Evolutionary conservation across 2,329 filamentous ascomycete genomes (phyloP).

Genomic region (Parafenestella ontariensis): DNA sequence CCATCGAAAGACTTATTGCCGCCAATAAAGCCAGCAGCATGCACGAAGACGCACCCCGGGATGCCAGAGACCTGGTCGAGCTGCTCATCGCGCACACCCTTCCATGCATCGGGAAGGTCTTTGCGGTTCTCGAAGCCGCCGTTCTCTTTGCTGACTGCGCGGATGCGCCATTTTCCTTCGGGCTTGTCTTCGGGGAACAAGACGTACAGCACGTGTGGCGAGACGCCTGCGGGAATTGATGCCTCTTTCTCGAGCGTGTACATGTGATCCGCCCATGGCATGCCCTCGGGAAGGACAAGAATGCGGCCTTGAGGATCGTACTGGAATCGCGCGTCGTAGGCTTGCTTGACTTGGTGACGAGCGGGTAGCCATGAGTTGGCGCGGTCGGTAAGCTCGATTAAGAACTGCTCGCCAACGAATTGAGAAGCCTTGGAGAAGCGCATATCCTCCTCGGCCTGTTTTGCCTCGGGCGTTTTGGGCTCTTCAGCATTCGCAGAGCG

Average conservation of each 20-base stretch:
- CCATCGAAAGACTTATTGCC: conserved; percentile 93
- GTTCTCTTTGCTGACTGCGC: conserved; percentile 84
- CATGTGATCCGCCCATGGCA: conserved; percentile 96
- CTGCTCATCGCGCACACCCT: conserved; percentile 86
- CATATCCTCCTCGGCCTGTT: conserved; percentile 78
- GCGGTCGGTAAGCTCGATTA: conserved; percentile 79
- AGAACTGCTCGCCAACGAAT: conserved; percentile 90
- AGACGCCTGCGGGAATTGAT: conserved; percentile 48
- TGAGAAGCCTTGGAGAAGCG: conserved; percentile 78
- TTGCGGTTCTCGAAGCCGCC: conserved; percentile 92
- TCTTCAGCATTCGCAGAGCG: conserved; percentile 51
- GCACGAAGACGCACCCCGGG: conserved; percentile 85
- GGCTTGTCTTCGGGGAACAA: conserved; percentile 84
- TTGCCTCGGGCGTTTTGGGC: conserved; percentile 47
- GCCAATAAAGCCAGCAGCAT: conserved; percentile 94
- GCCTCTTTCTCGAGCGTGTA: conserved; percentile 78
- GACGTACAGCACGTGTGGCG: conserved; percentile 78
- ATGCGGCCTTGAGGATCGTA: conserved; percentile 79
- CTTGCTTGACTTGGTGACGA: conserved; percentile 75
- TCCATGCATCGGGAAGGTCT: conserved; percentile 88
- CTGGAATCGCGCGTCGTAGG: conserved; percentile 72
- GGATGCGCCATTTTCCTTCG: conserved; percentile 88
- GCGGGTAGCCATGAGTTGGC: conserved; percentile 84
- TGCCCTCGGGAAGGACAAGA: conserved; percentile 77
- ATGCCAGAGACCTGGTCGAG: conserved; percentile 75